Base-by-base conservation (phyloP, 352 stramenopile species). In the Phytopythium montanum region DNA sequence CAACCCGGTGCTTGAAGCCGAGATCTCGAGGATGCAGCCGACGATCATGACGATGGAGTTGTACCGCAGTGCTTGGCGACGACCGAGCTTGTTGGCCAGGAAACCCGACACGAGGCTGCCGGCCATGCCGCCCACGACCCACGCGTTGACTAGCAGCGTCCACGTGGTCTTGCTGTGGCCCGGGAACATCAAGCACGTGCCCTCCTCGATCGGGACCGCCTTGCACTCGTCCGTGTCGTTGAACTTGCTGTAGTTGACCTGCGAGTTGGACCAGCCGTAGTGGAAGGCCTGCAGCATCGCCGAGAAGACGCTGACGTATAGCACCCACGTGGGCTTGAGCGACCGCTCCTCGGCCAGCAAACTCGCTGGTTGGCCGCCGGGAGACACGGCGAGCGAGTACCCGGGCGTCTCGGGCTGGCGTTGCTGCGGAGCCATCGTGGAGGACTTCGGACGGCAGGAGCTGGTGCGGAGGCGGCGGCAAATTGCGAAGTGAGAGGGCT, bases 111-210 rank as follows among this genome's bases (percentile, higher is more conserved):
- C 46, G 25, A 89, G 14, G 16, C 38, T 44, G 14, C 79, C 76
- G 60, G 81, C 67, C 62, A 76, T 77, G 23, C 68, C 75, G 12
- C 70, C 73, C 39, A 78, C 28, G 53, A 83, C 64, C 73, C 73
- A 83, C 19, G 60, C 60, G 49, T 67, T 67, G 2, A 67, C 55
- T 18, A 62, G 50, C n/a, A 67, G 46, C 33, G 38, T 63, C 61
- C 61, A 85, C 38, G 79, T 45, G 16, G 33, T 46, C 10, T 58
- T 55, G 7, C 73, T 64, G 61, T 82, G 75, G 18, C 68, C 69
- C 9, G 75, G 68, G 56, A 88, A 87, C 64, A 87, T 75, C 13
- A 85, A 48, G 57, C 76, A 87, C 23, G 69, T 79, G 31, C 65
- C 64, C 18, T 49, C 44, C 23, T 54, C 45, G 13, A 71, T 36